Evolutionary conservation across 768 basidiomycete species (phyloP).

Genomic region (Lactifluus pinguis): DNA sequence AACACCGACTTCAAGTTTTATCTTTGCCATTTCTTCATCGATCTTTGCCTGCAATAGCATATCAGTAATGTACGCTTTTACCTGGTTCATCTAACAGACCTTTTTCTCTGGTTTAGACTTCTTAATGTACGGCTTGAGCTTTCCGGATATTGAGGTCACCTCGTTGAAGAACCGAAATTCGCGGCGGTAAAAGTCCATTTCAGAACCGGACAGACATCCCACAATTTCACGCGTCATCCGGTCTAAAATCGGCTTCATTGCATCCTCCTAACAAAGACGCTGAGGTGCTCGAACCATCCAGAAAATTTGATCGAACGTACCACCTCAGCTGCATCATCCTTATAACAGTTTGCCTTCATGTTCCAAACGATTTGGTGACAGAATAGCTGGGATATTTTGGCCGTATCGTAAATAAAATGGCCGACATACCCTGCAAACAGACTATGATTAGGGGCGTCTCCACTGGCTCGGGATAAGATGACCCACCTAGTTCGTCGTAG

Average conservation of each 20-base stretch:
- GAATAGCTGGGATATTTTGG: conserved; percentile 94
- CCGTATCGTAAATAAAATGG: conserved; percentile 93
- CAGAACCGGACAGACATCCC: conserved; percentile 77
- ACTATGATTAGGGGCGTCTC: neutral
- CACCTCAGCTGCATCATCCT: conserved; percentile 80
- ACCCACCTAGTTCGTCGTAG: conserved; percentile 75
- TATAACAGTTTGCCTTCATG: conserved; percentile 98
- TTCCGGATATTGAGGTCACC: conserved; percentile 97
- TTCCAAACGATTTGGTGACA: conserved; percentile 99
- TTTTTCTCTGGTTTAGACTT: conserved; percentile 95
- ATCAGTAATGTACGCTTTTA: neutral
- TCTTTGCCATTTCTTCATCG: conserved; percentile 98
- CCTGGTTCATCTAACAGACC: conserved; percentile 31
- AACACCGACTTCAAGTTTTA: conserved; percentile 86
- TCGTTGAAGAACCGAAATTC: conserved; percentile 95
- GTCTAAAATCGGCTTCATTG: conserved; percentile 95
- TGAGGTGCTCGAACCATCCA: neutral
- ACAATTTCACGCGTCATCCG: conserved; percentile 75
- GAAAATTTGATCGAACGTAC: conserved; percentile 31
- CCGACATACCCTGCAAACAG: conserved; percentile 70
- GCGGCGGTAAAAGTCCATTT: conserved; percentile 81
- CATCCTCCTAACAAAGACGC: conserved; percentile 57
- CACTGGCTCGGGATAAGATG: neutral
- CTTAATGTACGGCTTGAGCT: conserved; percentile 94
- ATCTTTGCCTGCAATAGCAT: conserved; percentile 72